A percentile compares a stretch with the other conserved stretches of the same genome.
Conservation (phyloP, 148 eudicot species). For the Limonium bicolor region DNA sequence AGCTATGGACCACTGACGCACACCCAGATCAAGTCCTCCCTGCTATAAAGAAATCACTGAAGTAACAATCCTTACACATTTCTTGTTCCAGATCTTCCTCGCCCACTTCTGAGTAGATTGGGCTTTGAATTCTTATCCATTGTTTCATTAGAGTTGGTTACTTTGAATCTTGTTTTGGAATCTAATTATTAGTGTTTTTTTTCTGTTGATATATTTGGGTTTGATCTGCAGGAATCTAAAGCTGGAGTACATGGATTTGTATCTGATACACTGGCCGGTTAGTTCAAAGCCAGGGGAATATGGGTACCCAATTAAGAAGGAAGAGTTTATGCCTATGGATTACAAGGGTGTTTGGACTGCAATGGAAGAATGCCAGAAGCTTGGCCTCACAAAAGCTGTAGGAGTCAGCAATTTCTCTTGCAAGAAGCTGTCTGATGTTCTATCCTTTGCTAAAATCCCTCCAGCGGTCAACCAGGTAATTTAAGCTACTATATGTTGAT, state of each 20-base stretch:
- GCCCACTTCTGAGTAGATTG: no score
- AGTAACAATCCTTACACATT: no score
- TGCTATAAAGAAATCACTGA: slow-evolving; percentile 27
- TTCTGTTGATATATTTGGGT: no score
- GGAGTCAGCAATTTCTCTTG: slow-evolving; percentile 57
- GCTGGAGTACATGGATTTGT: slow-evolving; percentile 41
- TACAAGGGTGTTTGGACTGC: slow-evolving; percentile 41
- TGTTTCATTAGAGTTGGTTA: no score
- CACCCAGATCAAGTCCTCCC: slow-evolving; percentile 26
- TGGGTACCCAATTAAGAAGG: slow-evolving; percentile 23
- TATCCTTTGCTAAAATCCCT: slow-evolving; percentile 30
- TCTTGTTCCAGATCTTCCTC: no score
- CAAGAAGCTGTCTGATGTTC: slow-evolving; percentile 30
- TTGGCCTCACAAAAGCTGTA: slow-evolving; percentile 44
- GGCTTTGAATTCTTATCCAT: no score
- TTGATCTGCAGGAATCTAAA: slow-evolving; percentile 17
- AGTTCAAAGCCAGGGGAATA: slow-evolving; percentile 21
- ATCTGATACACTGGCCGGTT: slow-evolving; percentile 51
- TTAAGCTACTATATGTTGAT: no score
- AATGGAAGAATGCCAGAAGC: slow-evolving; percentile 50
- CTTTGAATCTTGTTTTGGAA: no score
- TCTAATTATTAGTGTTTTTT: no score
- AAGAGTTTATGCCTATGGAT: slow-evolving; percentile 29
- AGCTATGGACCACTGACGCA: slow-evolving; percentile 30
- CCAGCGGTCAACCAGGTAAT: slow-evolving; percentile 59